These are phyloP conservation scores for Rhinocladiella similis DNA, from an alignment of 2,329 filamentous ascomycete genomes.

Conservation along the genomic window DNA sequence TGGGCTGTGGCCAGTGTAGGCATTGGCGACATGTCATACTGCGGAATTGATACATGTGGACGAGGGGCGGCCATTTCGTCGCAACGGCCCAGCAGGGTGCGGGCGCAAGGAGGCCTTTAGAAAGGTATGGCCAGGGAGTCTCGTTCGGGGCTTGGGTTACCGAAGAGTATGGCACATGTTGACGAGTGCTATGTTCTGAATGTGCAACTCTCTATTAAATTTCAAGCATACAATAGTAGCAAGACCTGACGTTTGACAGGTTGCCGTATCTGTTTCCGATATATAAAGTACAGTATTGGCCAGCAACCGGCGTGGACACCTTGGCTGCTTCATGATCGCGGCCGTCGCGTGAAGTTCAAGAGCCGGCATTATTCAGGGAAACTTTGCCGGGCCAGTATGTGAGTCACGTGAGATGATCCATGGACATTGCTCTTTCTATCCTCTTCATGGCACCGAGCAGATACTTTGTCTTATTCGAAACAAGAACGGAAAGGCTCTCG, in stretches of 20 bases:
- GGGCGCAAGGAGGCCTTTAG: not conserved
- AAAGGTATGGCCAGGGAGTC: not conserved
- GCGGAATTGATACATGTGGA: slow-evolving; percentile 5
- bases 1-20: slow-evolving; percentile 5
- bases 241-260: not conserved
- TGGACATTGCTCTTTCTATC: not conserved
- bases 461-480: too few species aligned
- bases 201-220: not conserved
- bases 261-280: not conserved
- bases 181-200: not conserved
- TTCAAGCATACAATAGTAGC: not conserved
- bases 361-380: not conserved
- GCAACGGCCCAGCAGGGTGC: not conserved
- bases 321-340: not conserved
- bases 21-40: not conserved
- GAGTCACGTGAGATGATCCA: not conserved
- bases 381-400: not conserved
- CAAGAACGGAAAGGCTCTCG: too few species aligned
- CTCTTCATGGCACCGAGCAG: not conserved
- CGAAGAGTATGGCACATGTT: not conserved
- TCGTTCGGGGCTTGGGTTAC: not conserved
- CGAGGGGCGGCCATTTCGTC: slow-evolving; percentile 1
- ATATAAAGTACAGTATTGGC: not conserved
- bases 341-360: not conserved
- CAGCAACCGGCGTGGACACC: slow-evolving; percentile 1